These are phyloP conservation scores for Myxozyma sirexii DNA, from an alignment of 805 yeast species.

Conservation along the genomic window DNA sequence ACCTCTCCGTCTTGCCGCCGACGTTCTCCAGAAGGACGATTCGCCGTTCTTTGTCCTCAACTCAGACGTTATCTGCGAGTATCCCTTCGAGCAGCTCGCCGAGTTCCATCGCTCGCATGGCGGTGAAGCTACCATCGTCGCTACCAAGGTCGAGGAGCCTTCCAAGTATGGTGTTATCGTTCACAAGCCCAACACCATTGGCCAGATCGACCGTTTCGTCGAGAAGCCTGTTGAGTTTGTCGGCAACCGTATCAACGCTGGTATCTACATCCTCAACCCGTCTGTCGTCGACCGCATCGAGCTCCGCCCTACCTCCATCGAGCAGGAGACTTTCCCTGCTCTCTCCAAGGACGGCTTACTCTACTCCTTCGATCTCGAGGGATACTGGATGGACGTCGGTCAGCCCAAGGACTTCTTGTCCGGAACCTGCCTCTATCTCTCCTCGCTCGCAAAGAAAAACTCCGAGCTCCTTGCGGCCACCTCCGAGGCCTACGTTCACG, in stretches of 20 bases:
- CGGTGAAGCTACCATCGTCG: slow-evolving; percentile 97
- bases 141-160: slow-evolving; percentile 99
- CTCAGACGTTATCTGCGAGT: slow-evolving; percentile 98
- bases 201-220: slow-evolving; percentile 96
- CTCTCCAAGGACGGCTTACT: slow-evolving; percentile 85
- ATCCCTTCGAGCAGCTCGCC: slow-evolving; percentile 92
- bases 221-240: slow-evolving; percentile 99
- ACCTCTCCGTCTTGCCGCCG: slow-evolving; percentile 96
- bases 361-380: slow-evolving; percentile 96
- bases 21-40: slow-evolving; percentile 88
- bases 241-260: slow-evolving; percentile 99
- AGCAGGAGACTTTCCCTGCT: slow-evolving; percentile 98
- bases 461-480: slow-evolving; percentile 67
- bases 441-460: slow-evolving; percentile 78
- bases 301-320: slow-evolving; percentile 98
- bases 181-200: slow-evolving; percentile 91
- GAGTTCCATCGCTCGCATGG: slow-evolving; percentile 94
- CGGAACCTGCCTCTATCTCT: slow-evolving; percentile 90
- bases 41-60: slow-evolving; percentile 96
- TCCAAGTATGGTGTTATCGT: slow-evolving; percentile 99
- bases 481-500: slow-evolving; percentile 72
- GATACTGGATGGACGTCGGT: slow-evolving; percentile 99
- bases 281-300: slow-evolving; percentile 94
- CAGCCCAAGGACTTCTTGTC: slow-evolving; percentile 99
- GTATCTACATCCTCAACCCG: slow-evolving; percentile 97